Conservation (phyloP, 2,329 filamentous ascomycete species). For the Pseudogymnoascus sp. region DNA sequence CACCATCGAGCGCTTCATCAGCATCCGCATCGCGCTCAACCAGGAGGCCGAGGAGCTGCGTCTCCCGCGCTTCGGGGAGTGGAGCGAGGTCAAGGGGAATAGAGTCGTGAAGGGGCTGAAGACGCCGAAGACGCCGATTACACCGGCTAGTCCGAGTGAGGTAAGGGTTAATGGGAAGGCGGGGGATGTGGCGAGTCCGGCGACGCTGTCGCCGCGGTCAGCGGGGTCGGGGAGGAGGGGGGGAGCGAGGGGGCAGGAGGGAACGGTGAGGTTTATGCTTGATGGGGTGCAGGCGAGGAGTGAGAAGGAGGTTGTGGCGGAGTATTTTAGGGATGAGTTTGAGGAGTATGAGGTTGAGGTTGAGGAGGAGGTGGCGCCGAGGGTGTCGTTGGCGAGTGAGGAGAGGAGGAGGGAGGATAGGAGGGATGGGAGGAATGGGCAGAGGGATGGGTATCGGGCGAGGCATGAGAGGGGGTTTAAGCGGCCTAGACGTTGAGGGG, state of each 20-base stretch:
- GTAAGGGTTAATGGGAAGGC: constrained; percentile 23
- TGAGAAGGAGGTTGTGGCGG: constrained; percentile 60
- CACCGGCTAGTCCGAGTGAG: constrained; percentile 28
- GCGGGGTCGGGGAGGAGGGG: constrained; percentile 22
- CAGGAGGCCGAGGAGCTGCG: constrained; percentile 60
- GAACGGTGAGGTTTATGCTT: constrained; percentile 84
- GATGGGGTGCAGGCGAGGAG: constrained; percentile 65
- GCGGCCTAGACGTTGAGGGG: not conserved
- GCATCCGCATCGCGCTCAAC: constrained; percentile 80
- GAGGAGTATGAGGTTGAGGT: constrained; percentile 73
- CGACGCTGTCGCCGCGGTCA: constrained; percentile 26
- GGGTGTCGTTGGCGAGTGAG: not conserved
- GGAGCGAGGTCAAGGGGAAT: constrained; percentile 37
- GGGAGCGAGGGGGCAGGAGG: constrained; percentile 42
- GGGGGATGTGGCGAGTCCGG: constrained; percentile 23
- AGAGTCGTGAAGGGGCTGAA: constrained; percentile 28
- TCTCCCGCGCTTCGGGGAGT: constrained; percentile 55
- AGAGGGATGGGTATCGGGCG: not conserved
- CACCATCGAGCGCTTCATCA: constrained; percentile 71
- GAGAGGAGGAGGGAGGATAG: not conserved
- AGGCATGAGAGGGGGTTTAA: not conserved
- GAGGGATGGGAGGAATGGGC: not conserved
- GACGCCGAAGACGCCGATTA: constrained; percentile 29
- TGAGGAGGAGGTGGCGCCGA: constrained; percentile 43
- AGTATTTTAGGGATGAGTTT: constrained; percentile 65